phyloP scores from a whole-genome alignment of 805 yeast species.

The Barnettozyma vustinii region DNA sequence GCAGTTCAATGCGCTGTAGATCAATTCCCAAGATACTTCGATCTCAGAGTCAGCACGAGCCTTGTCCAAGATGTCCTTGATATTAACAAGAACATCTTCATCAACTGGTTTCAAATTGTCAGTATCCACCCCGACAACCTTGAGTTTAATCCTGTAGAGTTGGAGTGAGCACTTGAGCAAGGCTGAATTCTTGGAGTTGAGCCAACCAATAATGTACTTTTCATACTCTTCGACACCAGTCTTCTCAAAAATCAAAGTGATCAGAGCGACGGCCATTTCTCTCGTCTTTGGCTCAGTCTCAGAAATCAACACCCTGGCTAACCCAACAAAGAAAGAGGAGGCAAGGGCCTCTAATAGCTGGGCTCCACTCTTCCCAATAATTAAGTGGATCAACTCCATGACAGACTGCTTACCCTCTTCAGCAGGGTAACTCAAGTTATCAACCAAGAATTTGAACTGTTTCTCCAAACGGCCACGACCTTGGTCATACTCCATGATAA shows the following conservation, averaged over 20 bases:
- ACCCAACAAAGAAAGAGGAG: slow-evolving; percentile 75
- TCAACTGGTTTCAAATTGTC: slow-evolving; percentile 43
- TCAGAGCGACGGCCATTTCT: slow-evolving; percentile 69
- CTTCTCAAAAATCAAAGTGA: slow-evolving; percentile 49
- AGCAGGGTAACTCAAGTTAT: slow-evolving; percentile 78
- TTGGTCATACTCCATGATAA: slow-evolving; percentile 92
- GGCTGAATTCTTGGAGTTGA: slow-evolving; percentile 42
- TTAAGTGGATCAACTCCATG: slow-evolving; percentile 73
- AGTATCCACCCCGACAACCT: slow-evolving; percentile 23
- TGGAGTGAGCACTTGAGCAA: slow-evolving; percentile 71
- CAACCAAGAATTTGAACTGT: slow-evolving; percentile 74
- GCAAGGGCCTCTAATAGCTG: slow-evolving; percentile 56
- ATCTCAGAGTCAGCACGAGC: slow-evolving; percentile 33
- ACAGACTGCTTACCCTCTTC: slow-evolving; percentile 85
- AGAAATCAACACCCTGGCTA: slow-evolving; percentile 69
- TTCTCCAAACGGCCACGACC: slow-evolving; percentile 79
- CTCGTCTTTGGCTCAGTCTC: slow-evolving; percentile 79
- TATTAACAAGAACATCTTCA: slow-evolving; percentile 31
- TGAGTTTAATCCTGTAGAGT: slow-evolving; percentile 57
- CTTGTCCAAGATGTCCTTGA: slow-evolving; percentile 29
- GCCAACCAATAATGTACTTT: slow-evolving; percentile 50
- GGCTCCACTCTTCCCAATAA: slow-evolving; percentile 59
- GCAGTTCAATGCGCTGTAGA: slow-evolving; percentile 60
- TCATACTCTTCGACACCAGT: slow-evolving; percentile 35
- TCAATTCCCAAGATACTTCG: slow-evolving; percentile 67